phyloP scores from a whole-genome alignment of 768 basidiomycete species.

The Lactarius pseudohatsudake region DNA sequence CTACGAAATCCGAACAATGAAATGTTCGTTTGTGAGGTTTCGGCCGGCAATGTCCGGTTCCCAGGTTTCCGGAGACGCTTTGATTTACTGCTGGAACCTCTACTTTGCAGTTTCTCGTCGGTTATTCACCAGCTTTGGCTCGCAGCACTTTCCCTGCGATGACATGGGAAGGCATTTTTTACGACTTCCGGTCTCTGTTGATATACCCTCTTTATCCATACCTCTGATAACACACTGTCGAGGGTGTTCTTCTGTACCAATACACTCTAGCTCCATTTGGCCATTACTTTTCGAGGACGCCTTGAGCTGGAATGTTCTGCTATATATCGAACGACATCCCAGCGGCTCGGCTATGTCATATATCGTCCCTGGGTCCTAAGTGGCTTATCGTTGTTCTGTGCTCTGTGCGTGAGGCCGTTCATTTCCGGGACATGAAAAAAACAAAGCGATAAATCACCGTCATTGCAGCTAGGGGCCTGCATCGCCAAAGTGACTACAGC shows the following conservation, averaged over 20 bases:
- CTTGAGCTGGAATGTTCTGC: background rate
- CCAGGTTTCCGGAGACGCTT: background rate
- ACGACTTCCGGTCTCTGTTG: background rate
- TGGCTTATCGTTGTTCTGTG: no score
- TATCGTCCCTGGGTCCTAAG: background rate
- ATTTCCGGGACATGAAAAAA: background rate
- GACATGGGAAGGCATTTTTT: background rate
- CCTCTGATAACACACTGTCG: background rate
- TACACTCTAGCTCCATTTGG: background rate
- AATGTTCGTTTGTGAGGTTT: background rate
- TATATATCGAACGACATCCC: constrained; percentile 7
- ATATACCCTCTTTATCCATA: background rate
- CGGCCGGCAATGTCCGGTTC: background rate
- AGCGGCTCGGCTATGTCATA: constrained; percentile 4
- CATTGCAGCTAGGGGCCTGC: background rate
- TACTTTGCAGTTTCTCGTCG: background rate
- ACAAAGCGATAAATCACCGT: background rate
- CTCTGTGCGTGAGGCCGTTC: background rate
- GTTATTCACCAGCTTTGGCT: background rate
- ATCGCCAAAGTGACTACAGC: background rate
- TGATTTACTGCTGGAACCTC: background rate
- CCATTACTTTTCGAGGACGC: background rate
- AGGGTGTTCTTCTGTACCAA: background rate
- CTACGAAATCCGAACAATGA: background rate
- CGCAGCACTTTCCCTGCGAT: background rate